A percentile compares a stretch with the other conserved stretches of the same genome.
These are phyloP conservation scores for Luzula sylvatica DNA, from an alignment of 176 grass and related monocot genomes.

Conservation along the genomic window DNA sequence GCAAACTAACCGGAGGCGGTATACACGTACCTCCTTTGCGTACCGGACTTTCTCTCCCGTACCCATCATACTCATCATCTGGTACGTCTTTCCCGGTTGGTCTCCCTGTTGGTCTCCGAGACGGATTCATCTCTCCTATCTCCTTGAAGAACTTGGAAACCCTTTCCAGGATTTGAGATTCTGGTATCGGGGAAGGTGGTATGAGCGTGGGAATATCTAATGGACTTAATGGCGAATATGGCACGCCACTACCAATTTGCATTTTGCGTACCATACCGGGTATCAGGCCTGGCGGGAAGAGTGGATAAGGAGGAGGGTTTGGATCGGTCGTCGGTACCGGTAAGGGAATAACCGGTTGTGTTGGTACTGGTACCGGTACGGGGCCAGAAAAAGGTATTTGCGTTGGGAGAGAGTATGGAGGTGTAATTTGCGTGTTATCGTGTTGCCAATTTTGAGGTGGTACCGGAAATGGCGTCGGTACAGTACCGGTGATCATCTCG, in stretches of 20 bases:
- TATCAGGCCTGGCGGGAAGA: conserved; percentile 92
- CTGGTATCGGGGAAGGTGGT: conserved; percentile 57
- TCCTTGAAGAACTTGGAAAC: conserved; percentile 91
- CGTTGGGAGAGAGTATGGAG: conserved; percentile 2
- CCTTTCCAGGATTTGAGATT: conserved; percentile 67
- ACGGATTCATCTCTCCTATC: conserved; percentile 85
- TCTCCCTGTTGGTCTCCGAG: conserved; percentile 76
- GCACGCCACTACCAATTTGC: conserved; percentile 90
- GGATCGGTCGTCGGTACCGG: conserved; percentile 23
- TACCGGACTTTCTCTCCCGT: conserved; percentile 32
- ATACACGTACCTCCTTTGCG: conserved; percentile 86
- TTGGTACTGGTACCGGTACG: conserved; percentile 28
- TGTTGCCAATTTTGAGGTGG: conserved; percentile 50
- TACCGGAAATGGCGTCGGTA: conserved; percentile 19
- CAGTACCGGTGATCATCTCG: conserved; percentile 49
- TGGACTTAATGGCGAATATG: conserved; percentile 82
- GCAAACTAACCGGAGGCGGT: conserved; percentile 67
- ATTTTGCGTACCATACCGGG: conserved; percentile 98
- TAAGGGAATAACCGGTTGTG: conserved; percentile 16
- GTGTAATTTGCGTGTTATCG: conserved; percentile 22
- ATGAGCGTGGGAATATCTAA: conserved; percentile 84
- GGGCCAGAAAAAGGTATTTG: conserved; percentile 43
- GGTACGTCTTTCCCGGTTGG: conserved; percentile 43
- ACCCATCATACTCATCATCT: conserved; percentile 29
- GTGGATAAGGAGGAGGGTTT: conserved; percentile 65